Evolutionary conservation across 441 rosid genomes (phyloP), one percentile per base, ranked within the genome.

Genomic region (Viola pubescens): DNA sequence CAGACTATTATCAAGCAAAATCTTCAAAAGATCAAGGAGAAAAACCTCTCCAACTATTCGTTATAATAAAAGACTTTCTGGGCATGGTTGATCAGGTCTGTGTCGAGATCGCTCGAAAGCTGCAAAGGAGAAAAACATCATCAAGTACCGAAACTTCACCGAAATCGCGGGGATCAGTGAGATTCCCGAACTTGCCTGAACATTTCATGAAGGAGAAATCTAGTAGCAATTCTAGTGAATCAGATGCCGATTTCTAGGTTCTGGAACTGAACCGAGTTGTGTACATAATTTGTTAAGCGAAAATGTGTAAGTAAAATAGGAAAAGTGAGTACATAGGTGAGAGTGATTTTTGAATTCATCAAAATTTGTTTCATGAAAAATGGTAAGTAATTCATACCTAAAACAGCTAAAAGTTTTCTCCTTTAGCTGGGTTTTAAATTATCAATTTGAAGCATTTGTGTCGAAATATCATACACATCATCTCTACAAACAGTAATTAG

Each of bases 1-100:
- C 87, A 4, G 94, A 83, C 39, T 94, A 88, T 63, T 94, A 94
- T 62, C 96, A 90, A 72, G 74, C 87, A 48, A 87, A 86, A 65
- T 78, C 82, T 59, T 63, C 82, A 11, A 94, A 74, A 48, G 82
- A 86, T 11, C 52, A 60, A 37, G 84, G 69, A 73, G 76, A 73
- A 44, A 70, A 57, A 9, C 84, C 78, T 34, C 76, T 88, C 73
- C 89, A 78, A 52, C 61, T 94, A 26, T 94, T 90, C 69, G 79
- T 77, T 38, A 82, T 90, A 52, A 82, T 94, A 37, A 85, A 70
- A 42, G 91, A 90, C 69, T 94, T 94, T 63, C 81, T 90, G 9
- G 67, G 54, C 2, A 85, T 82, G 97, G 97, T 94, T 56, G 97
- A 94, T 73, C 71, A 70, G 60, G 96, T 71, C 1, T 88, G 96